Evolutionary conservation across 306 rosid genomes (phyloP), one percentile per base, ranked within the genome.

Genomic region (Lotus japonicus): DNA sequence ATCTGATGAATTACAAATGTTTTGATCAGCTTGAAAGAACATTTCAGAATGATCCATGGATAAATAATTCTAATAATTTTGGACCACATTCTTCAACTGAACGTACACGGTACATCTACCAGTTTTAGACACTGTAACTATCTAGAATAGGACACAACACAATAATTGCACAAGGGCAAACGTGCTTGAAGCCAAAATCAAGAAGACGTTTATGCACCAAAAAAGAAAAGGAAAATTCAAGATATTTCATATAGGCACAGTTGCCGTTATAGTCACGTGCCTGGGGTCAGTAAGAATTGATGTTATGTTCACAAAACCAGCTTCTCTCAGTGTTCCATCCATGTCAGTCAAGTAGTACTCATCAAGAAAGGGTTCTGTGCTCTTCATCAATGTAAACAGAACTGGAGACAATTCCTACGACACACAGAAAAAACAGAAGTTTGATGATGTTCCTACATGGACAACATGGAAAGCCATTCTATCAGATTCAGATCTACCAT

Each of bases 341-440:
- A 84, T 42, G 64, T 84, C 92, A 41, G 85, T 84, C 74, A 82
- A 71, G 74, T 80, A 81, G 64, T 82, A 87, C 80, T 87, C 92
- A 61, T 87, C 89, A 2, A 87, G 64, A 71, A 82, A 81, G 2
- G 92, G 92, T 56, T 87, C 89, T 15, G 89, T 87, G 78, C 87
- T 84, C 82, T 87, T 87, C 71, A 84, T 36, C 69, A 87, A 66
- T 31, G 92, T 84, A 61, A 84, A 84, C 53, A 87, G 65, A 0
- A 80, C 89, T 0, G 89, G 92, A 52, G 89, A 56, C 66, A 87
- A 48, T 67, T 84, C 92, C 89, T 87, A 65, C 64, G 75, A 52
- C 14, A 51, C 58, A 67, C 2, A 21, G 18, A 39, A 35, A 63
- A 38, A 8, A 18, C n/a, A 44, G 2, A 58, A 54, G 28, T 59